Conservation (phyloP, 1,284 basidiomycete genomes). For the Ustilago crameri region DNA sequence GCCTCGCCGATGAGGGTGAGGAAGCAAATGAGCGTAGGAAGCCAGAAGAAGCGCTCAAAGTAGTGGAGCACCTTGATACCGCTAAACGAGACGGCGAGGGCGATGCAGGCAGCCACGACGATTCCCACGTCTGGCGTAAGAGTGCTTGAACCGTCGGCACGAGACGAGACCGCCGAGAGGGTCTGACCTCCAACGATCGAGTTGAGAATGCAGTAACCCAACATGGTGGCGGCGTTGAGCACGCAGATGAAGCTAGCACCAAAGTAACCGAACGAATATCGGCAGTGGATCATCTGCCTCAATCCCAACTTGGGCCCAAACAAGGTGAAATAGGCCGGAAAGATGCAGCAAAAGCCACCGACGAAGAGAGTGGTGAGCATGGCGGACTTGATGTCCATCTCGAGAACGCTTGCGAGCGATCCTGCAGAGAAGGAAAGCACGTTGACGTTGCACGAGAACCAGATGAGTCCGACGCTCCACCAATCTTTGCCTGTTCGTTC, state of each 20-base stretch:
- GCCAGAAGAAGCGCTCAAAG: slow-evolving; percentile 78
- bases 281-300: slow-evolving; percentile 73
- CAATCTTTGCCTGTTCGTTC: slow-evolving; percentile 64
- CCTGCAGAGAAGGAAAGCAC: slow-evolving; percentile 74
- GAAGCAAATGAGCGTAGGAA: slow-evolving; percentile 80
- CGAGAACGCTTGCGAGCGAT: slow-evolving; percentile 72
- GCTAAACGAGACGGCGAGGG: slow-evolving; percentile 82
- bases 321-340: slow-evolving; percentile 54
- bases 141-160: slow-evolving; percentile 14
- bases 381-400: slow-evolving; percentile 72
- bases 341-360: slow-evolving; percentile 66
- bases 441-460: slow-evolving; percentile 64
- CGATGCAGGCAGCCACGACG: slow-evolving; percentile 81
- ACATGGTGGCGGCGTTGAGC: slow-evolving; percentile 50
- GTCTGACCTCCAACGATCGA: slow-evolving; percentile 71
- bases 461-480: slow-evolving; percentile 69
- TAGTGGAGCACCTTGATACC: slow-evolving; percentile 79
- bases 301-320: slow-evolving; percentile 76
- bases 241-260: slow-evolving; percentile 74
- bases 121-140: slow-evolving; percentile 78
- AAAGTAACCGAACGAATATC: slow-evolving; percentile 74
- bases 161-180: slow-evolving; percentile 69
- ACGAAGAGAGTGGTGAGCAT: slow-evolving; percentile 68
- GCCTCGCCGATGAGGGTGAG: slow-evolving; percentile 73
- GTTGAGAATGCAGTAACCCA: slow-evolving; percentile 74